phyloP scores from a whole-genome alignment of 768 basidiomycete genomes.

The Agrocybe chaxingu region DNA sequence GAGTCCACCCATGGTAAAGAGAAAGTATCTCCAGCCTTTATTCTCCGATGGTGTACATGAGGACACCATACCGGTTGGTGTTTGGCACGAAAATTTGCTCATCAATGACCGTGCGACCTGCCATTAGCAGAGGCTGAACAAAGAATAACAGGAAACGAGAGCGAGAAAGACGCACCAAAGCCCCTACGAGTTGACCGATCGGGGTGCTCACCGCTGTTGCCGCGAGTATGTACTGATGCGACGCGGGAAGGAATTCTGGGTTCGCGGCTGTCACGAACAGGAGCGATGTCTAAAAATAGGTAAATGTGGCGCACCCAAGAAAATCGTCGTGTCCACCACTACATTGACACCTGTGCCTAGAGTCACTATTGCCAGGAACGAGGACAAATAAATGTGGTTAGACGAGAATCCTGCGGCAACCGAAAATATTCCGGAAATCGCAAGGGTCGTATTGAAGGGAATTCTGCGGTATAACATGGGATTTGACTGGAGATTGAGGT shows the following conservation, averaged over 20 bases:
- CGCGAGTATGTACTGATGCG: constrained; percentile 67
- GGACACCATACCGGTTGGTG: constrained; percentile 14
- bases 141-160: constrained; percentile 1
- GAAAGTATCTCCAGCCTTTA: constrained; percentile 68
- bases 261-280: constrained; percentile 9
- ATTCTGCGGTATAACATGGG: constrained; percentile 27
- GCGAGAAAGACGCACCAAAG: constrained; percentile 16
- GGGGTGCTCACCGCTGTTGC: constrained; percentile 71
- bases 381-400: constrained; percentile 40
- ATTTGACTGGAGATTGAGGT: constrained; percentile 1
- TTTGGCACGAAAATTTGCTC: constrained; percentile 53
- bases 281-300: constrained; percentile 21
- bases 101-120: constrained; percentile 69
- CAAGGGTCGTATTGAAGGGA: constrained; percentile 59
- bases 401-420: constrained; percentile 52
- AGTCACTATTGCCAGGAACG: constrained; percentile 47
- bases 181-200: constrained; percentile 58
- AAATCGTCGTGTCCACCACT: constrained; percentile 70
- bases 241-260: constrained; percentile 57
- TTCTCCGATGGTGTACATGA: constrained; percentile 45
- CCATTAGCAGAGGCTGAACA: too few species aligned
- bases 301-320: constrained; percentile 28
- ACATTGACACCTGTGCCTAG: constrained; percentile 59
- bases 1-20: constrained; percentile 62
- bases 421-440: constrained; percentile 58